phyloP scores from a whole-genome alignment of 2,329 filamentous ascomycete genomes.

The Ploettnerulaceae sp. region DNA sequence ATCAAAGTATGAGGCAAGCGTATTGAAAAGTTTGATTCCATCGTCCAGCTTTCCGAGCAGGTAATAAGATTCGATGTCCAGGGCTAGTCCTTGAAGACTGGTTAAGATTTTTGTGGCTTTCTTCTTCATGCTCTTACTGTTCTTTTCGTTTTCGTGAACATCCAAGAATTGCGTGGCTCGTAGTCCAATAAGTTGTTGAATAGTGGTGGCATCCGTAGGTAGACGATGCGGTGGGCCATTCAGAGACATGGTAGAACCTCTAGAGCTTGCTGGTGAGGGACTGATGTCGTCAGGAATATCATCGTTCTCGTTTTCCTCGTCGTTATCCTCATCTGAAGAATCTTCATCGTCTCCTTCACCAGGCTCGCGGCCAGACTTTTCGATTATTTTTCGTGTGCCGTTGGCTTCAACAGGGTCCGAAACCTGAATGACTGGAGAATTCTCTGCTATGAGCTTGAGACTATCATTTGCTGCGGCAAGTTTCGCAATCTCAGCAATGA shows the following conservation, averaged over 20 bases:
- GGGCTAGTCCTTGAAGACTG: conserved; percentile 65
- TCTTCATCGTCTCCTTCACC: conserved; percentile 45
- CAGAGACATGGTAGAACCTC: conserved; percentile 60
- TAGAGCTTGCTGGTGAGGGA: conserved; percentile 44
- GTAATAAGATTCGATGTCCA: conserved; percentile 69
- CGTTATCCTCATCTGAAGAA: conserved; percentile 48
- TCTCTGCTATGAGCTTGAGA: conserved; percentile 21
- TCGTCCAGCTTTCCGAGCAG: conserved; percentile 48
- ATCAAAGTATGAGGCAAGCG: conserved; percentile 79
- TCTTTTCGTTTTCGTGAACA: conserved; percentile 71
- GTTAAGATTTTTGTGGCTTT: conserved; percentile 74
- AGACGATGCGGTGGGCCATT: conserved; percentile 49
- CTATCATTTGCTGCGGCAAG: conserved; percentile 49
- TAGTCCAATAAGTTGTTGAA: conserved; percentile 68
- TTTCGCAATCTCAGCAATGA: conserved; percentile 85
- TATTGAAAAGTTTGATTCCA: conserved; percentile 65
- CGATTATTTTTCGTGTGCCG: conserved; percentile 30
- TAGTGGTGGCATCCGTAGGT: conserved; percentile 47
- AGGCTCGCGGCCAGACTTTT: conserved; percentile 22
- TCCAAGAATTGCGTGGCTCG: conserved; percentile 81
- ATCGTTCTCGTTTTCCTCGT: conserved; percentile 47
- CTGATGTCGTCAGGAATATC: conserved; percentile 45
- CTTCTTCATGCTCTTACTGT: conserved; percentile 66
- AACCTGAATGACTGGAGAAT: conserved; percentile 18
- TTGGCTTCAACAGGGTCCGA: conserved; percentile 33